Evolutionary conservation across 257 asterid genomes (phyloP).

Genomic region (Knoxia roxburghii): DNA sequence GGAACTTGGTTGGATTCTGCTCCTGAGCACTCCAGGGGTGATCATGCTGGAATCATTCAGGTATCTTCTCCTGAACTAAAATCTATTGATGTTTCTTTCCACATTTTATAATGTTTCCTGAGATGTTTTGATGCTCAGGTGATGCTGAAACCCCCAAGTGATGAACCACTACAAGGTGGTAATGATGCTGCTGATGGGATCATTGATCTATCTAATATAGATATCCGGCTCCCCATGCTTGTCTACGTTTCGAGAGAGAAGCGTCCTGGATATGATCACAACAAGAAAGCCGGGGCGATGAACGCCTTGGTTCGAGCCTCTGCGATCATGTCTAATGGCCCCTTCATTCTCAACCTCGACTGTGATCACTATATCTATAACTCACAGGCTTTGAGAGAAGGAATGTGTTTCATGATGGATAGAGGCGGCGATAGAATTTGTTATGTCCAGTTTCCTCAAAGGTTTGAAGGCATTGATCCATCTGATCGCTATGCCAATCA

Average conservation of each 20-base stretch:
- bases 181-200: conserved; percentile 31
- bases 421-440: conserved; percentile 77
- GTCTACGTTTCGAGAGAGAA: conserved; percentile 83
- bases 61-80: conserved; percentile 20
- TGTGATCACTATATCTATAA: conserved; percentile 85
- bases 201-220: conserved; percentile 56
- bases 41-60: conserved; percentile 88
- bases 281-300: conserved; percentile 93
- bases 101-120: no score
- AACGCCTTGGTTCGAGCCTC: conserved; percentile 83
- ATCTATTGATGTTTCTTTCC: no score
- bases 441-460: conserved; percentile 70
- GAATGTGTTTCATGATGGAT: conserved; percentile 85
- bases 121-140: conserved; percentile 36
- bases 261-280: conserved; percentile 82
- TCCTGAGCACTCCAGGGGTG: conserved; percentile 70
- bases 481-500: conserved; percentile 84
- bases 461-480: conserved; percentile 83
- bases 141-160: conserved; percentile 87
- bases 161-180: conserved; percentile 46
- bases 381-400: conserved; percentile 70
- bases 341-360: conserved; percentile 78
- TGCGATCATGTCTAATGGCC: conserved; percentile 85
- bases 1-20: conserved; percentile 66
- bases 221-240: conserved; percentile 80